Evolutionary conservation across 208 protist species (phyloP), one percentile per base, ranked within the genome.

Genomic region (Wallacemonas sp.): DNA sequence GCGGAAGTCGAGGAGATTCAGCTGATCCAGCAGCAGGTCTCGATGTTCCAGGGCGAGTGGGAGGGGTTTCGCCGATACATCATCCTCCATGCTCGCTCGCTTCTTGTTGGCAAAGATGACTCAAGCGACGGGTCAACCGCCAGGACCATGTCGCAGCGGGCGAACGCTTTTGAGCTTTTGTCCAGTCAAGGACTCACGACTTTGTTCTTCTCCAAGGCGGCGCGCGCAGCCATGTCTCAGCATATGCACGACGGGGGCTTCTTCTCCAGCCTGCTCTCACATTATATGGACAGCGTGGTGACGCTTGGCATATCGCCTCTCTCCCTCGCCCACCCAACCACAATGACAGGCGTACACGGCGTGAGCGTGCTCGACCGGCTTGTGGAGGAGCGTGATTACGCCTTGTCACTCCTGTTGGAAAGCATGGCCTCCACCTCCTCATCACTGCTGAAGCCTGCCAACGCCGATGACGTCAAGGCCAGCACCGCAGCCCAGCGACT

Each of bases 21-120:
- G 27, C 60, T 72, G 34, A 56, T 89, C 17, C 74, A 83, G 42
- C 34, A 61, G 2, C 75, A 61, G 59, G 65, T 80, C 15, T 64
- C 60, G 9, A 27, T 76, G 28, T 63, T 89, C 26, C 76, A 60
- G 11, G 72, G 74, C 54, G 82, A 89, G 58, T 89, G 82, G 82
- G 78, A 84, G 59, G 68, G 47, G 11, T 89, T 79, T 61, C 69
- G 79, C 14, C 67, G 68, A 36, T 82, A 76, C 45, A 51, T 74
- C 28, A 84, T 67, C 39, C 38, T 84, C 22, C 64, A 63, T 1
- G 38, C 75, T 1, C 63, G 72, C 2, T 15, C 19, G 17, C 62
- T 49, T 19, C 61, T 60, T 31, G 12, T 5, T 22, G n/a, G 26
- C 55, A 17, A 51, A 31, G 55, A 22, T 21, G 30, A 24, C 31